Conservation (phyloP, 2,329 filamentous ascomycete genomes). For the Colletotrichum orchidophilum region DNA sequence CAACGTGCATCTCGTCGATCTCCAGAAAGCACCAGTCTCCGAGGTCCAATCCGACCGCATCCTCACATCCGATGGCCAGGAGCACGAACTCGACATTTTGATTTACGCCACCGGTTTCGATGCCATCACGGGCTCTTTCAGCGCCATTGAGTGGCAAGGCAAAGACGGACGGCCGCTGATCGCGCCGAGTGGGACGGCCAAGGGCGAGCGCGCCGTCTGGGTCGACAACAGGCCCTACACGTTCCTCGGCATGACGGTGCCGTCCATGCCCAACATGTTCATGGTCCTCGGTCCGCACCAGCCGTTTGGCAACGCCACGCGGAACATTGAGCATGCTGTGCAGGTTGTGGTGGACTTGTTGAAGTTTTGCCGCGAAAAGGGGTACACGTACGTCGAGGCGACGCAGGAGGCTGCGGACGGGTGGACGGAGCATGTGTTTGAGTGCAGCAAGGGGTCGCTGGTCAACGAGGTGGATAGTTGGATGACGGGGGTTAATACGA, state of each 20-base stretch:
- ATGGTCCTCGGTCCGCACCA: neutral
- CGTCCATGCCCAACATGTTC: neutral
- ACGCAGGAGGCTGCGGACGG: constrained; percentile 47
- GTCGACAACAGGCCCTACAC: neutral
- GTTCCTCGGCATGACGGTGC: neutral
- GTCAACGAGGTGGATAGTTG: constrained; percentile 60
- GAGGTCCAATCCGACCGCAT: constrained; percentile 44
- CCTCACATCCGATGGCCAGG: constrained; percentile 50
- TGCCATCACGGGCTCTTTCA: neutral
- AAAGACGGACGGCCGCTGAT: neutral
- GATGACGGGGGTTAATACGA: constrained; percentile 66
- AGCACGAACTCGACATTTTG: neutral
- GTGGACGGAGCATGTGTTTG: constrained; percentile 60
- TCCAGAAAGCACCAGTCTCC: constrained; percentile 47
- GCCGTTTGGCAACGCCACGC: neutral
- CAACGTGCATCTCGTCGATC: constrained; percentile 69
- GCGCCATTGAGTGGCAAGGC: neutral
- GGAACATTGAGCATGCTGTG: constrained; percentile 40
- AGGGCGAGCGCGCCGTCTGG: neutral
- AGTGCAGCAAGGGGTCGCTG: constrained; percentile 54
- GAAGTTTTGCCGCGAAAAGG: constrained; percentile 42
- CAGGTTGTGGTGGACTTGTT: constrained; percentile 48
- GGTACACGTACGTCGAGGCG: constrained; percentile 49
- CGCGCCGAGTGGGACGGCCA: neutral
- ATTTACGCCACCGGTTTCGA: neutral